A percentile compares a stretch with the other conserved stretches of the same genome.
Evolutionary conservation across 139 green algal species (phyloP).

Genomic region (Micromonas commoda): DNA sequence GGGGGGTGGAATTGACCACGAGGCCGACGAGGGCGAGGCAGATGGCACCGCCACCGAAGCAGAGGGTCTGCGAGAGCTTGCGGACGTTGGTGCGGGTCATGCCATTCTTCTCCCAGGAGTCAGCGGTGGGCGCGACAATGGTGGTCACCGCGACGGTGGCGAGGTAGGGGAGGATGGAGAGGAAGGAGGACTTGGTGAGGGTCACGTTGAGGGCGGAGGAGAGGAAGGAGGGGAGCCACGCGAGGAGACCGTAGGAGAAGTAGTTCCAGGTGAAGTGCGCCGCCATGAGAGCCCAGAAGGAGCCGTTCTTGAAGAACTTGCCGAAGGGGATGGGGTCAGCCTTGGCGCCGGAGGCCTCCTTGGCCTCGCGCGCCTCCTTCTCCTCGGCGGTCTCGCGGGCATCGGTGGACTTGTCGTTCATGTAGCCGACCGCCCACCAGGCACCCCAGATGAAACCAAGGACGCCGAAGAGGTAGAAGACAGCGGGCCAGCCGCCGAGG

Average conservation of each 20-base stretch:
- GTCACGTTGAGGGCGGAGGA: slow-evolving; percentile 83
- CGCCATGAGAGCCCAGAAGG: slow-evolving; percentile 93
- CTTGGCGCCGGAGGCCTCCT: neutral
- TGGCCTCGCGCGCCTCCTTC: neutral
- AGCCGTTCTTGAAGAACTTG: slow-evolving; percentile 64
- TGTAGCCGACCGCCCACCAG: slow-evolving; percentile 51
- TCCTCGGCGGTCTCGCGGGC: slow-evolving; percentile 24
- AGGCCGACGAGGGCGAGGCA: slow-evolving; percentile 61
- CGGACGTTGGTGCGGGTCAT: slow-evolving; percentile 12
- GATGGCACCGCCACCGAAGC: slow-evolving; percentile 90
- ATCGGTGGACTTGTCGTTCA: slow-evolving; percentile 31
- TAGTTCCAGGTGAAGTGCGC: slow-evolving; percentile 98
- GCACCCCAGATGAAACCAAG: slow-evolving; percentile 70
- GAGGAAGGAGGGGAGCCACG: slow-evolving; percentile 98
- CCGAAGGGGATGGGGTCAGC: slow-evolving; percentile 74
- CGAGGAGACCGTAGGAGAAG: slow-evolving; percentile 97
- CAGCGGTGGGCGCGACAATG: slow-evolving; percentile 6
- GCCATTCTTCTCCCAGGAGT: neutral
- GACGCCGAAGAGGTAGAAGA: slow-evolving; percentile 91
- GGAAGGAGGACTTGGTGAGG: slow-evolving; percentile 70
- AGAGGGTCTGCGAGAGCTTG: slow-evolving; percentile 58
- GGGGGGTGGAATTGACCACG: slow-evolving; percentile 7
- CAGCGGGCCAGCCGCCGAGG: slow-evolving; percentile 69
- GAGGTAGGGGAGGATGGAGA: slow-evolving; percentile 90
- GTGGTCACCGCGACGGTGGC: slow-evolving; percentile 16